Conservation (phyloP, 768 basidiomycete species). For the Grammothele lineata region DNA sequence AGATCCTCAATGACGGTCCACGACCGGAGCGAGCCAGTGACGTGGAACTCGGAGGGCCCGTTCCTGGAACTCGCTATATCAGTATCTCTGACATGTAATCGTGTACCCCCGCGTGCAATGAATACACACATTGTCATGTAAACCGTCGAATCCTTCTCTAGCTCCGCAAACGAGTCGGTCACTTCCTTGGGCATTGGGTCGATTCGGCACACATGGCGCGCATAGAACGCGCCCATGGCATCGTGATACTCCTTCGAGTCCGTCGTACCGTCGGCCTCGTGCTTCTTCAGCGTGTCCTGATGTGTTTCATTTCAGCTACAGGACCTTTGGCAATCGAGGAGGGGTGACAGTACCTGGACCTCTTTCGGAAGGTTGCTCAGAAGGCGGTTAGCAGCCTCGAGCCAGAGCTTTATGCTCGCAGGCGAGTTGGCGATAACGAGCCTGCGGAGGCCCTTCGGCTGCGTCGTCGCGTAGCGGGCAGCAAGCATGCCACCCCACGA, state of each 20-base stretch:
- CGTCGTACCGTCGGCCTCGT: conserved; percentile 42
- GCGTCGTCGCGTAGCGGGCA: conserved; percentile 33
- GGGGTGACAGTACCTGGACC: conserved; percentile 17
- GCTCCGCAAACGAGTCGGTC: conserved; percentile 25
- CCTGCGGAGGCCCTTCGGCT: conserved; percentile 36
- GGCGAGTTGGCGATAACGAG: conserved; percentile 28
- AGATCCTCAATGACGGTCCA: conserved; percentile 26
- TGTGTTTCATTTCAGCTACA: too few species aligned
- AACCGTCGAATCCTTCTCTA: conserved; percentile 13
- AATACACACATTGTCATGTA: neutral
- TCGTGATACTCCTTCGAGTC: conserved; percentile 41
- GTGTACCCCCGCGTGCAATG: neutral
- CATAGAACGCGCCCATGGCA: conserved; percentile 39
- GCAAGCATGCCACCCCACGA: conserved; percentile 59
- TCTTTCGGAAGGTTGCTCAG: conserved; percentile 34
- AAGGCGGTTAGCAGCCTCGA: conserved; percentile 33
- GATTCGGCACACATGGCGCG: conserved; percentile 38
- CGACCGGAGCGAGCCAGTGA: conserved; percentile 10
- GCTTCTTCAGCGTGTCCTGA: conserved; percentile 26
- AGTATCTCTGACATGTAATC: too few species aligned
- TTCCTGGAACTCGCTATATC: too few species aligned
- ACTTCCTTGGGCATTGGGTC: conserved; percentile 43
- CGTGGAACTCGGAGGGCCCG: neutral
- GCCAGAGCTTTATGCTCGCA: conserved; percentile 25
- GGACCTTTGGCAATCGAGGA: too few species aligned